Conservation (phyloP, 345 rosid species). For the Eucalyptus globulus region DNA sequence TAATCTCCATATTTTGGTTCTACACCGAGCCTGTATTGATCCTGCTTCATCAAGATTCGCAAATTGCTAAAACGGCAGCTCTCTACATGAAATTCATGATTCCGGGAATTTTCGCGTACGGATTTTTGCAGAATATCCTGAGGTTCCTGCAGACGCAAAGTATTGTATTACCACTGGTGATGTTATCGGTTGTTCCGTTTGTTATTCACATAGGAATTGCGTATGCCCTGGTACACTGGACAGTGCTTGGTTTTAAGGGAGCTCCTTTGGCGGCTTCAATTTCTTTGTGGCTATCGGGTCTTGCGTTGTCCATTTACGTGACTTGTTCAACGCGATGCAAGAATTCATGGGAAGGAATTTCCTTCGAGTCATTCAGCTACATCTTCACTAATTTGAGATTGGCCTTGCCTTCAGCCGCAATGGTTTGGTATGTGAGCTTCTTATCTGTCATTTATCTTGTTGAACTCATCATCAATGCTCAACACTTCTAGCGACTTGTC, state of each 20-base stretch:
- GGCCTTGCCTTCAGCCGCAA: conserved; percentile 69
- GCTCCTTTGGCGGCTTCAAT: conserved; percentile 68
- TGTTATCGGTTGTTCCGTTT: conserved; percentile 30
- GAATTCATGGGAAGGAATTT: conserved; percentile 56
- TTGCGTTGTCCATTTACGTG: conserved; percentile 36
- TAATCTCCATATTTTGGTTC: conserved; percentile 56
- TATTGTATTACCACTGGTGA: conserved; percentile 32
- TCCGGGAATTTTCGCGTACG: conserved; percentile 63
- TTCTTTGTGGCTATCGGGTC: conserved; percentile 46
- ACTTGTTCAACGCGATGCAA: conserved; percentile 17
- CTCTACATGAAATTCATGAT: conserved; percentile 50
- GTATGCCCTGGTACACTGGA: conserved; percentile 26
- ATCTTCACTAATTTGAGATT: conserved; percentile 20
- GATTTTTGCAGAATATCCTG: conserved; percentile 53
- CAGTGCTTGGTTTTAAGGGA: conserved; percentile 50
- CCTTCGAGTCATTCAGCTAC: conserved; percentile 24
- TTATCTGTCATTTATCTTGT: background rate
- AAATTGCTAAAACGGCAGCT: conserved; percentile 43
- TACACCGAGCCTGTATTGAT: conserved; percentile 43
- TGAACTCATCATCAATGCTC: background rate
- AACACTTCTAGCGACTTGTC: background rate
- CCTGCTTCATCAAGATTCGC: conserved; percentile 47
- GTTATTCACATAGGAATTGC: conserved; percentile 33
- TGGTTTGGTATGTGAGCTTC: conserved; percentile 50
- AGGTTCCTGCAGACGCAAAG: conserved; percentile 82